phyloP scores from a whole-genome alignment of 2,329 filamentous ascomycete genomes.

The Aspergillus ochraceus region DNA sequence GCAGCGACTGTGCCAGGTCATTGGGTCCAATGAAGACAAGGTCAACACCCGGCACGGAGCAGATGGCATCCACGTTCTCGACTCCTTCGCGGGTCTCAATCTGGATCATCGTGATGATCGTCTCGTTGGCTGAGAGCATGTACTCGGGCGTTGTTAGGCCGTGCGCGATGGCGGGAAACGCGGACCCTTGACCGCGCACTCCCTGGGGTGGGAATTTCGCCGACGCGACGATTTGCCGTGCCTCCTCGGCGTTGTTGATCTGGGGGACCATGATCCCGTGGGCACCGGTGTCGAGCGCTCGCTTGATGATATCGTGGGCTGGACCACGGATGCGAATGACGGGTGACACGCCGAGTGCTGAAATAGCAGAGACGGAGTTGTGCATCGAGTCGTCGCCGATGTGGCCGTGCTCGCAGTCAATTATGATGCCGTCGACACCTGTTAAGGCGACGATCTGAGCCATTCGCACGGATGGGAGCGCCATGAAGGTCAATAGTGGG shows the following conservation, averaged over 20 bases:
- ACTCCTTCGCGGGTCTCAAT: slow-evolving; percentile 42
- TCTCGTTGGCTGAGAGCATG: slow-evolving; percentile 34
- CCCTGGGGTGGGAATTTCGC: slow-evolving; percentile 33
- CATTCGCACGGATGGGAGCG: slow-evolving; percentile 47
- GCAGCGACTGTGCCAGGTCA: slow-evolving; percentile 48
- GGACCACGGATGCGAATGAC: slow-evolving; percentile 22
- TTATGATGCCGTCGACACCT: slow-evolving; percentile 64
- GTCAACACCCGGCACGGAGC: slow-evolving; percentile 39
- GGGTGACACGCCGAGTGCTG: slow-evolving; percentile 25
- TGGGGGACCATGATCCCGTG: slow-evolving; percentile 53
- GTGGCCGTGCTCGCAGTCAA: slow-evolving; percentile 30
- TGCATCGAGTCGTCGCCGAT: slow-evolving; percentile 32
- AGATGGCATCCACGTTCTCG: slow-evolving; percentile 43
- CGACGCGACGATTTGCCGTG: slow-evolving; percentile 29
- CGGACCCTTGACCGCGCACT: slow-evolving; percentile 30
- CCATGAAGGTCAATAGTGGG: slow-evolving; percentile 53
- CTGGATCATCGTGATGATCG: slow-evolving; percentile 37
- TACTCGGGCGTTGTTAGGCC: slow-evolving; percentile 31
- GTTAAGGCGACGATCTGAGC: slow-evolving; percentile 61
- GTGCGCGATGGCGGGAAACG: slow-evolving; percentile 35
- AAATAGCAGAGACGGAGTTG: slow-evolving; percentile 26
- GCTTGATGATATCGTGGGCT: slow-evolving; percentile 23
- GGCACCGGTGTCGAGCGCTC: slow-evolving; percentile 27
- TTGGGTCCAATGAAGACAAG: slow-evolving; percentile 37
- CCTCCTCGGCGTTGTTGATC: slow-evolving; percentile 53